These are phyloP conservation scores for Corymbia maculata DNA, from an alignment of 345 rosid genomes.

Conservation along the genomic window DNA sequence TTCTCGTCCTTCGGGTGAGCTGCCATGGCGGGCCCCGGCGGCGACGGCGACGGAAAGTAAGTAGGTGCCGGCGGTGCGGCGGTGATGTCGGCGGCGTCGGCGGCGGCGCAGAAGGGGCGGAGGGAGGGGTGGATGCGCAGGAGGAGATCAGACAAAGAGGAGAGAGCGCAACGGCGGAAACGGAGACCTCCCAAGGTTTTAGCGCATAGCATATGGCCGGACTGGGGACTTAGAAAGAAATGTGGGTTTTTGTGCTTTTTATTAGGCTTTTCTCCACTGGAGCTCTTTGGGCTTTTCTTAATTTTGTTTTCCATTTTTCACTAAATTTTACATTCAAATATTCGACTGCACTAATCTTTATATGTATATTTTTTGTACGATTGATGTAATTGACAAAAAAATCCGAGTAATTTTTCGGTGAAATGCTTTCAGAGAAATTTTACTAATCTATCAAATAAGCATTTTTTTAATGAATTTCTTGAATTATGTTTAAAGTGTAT, in stretches of 20 bases:
- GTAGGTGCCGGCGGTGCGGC: background rate
- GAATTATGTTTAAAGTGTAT: too few relatives aligned
- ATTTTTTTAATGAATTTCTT: background rate
- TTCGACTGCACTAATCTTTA: background rate
- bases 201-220: constrained; percentile 4
- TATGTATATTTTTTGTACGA: background rate
- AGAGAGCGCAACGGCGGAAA: constrained; percentile 16
- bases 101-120: constrained; percentile 1
- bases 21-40: constrained; percentile 33
- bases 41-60: constrained; percentile 7
- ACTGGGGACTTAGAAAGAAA: background rate
- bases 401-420: background rate
- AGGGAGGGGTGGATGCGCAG: background rate
- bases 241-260: background rate
- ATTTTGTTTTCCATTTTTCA: background rate
- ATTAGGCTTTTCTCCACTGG: background rate
- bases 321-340: background rate
- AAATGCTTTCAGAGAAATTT: background rate
- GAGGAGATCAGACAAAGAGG: background rate
- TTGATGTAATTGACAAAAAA: background rate
- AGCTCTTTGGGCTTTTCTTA: background rate
- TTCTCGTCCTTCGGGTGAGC: constrained; percentile 42
- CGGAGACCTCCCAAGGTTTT: constrained; percentile 14
- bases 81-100: background rate
- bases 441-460: background rate